These are phyloP conservation scores for Trypanosoma congolense DNA, from an alignment of 208 protist species.

Conservation along the genomic window DNA sequence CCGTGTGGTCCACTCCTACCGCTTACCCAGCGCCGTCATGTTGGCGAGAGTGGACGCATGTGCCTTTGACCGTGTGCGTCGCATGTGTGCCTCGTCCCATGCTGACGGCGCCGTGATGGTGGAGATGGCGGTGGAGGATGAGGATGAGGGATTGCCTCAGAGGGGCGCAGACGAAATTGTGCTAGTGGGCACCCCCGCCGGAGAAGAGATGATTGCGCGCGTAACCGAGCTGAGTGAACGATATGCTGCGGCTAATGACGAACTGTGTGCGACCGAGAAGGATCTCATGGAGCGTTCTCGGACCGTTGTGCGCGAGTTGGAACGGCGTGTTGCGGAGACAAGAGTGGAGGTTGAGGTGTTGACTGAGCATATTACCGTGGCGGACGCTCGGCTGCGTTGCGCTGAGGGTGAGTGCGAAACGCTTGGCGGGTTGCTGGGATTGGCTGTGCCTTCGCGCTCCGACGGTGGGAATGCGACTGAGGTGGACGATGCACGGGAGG, in stretches of 20 bases:
- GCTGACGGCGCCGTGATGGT: background rate
- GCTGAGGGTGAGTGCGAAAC: conserved; percentile 1
- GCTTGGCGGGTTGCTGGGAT: conserved; percentile 2
- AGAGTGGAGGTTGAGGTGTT: background rate
- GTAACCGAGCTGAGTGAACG: background rate
- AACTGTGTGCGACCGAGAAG: background rate
- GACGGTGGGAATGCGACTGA: no score
- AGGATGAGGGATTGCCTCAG: no score
- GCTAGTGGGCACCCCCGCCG: background rate
- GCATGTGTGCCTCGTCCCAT: background rate
- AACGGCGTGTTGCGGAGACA: background rate
- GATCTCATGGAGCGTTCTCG: background rate
- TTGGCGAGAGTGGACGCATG: conserved; percentile 8
- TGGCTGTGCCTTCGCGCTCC: no score
- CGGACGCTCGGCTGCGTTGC: background rate
- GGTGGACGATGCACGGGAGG: no score
- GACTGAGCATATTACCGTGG: conserved; percentile 1
- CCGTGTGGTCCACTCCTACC: background rate
- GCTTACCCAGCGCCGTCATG: background rate
- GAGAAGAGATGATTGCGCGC: background rate
- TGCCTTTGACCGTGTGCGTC: conserved; percentile 16
- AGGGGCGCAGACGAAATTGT: no score
- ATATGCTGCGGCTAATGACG: background rate
- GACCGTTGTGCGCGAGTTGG: background rate
- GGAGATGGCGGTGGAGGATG: background rate